Evolutionary conservation across 352 stramenopile genomes (phyloP).

Genomic region (Pilasporangium apinafurcum): DNA sequence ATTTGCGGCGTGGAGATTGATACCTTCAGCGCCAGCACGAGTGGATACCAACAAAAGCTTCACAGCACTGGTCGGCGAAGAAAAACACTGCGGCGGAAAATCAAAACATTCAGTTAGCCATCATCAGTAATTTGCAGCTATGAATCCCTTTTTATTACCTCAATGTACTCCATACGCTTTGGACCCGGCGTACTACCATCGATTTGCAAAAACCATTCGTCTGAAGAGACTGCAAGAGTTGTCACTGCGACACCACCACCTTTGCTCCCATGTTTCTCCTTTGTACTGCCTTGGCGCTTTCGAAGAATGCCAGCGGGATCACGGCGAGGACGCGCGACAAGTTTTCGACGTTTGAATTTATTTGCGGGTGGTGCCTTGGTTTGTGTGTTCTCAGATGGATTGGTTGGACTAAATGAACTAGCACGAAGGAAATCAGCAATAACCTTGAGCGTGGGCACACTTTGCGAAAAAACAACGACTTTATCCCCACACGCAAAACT

Average conservation of each 20-base stretch:
- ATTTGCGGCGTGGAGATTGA: constrained; percentile 88
- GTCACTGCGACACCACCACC: not conserved
- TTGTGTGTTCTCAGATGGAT: constrained; percentile 12
- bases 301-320: constrained; percentile 54
- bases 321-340: constrained; percentile 23
- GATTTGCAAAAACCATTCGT: constrained; percentile 79
- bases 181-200: constrained; percentile 63
- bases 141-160: too few relatives aligned
- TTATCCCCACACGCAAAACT: constrained; percentile 76
- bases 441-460: constrained; percentile 76
- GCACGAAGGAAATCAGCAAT: constrained; percentile 63
- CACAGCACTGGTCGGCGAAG: constrained; percentile 35
- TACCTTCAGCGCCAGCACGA: constrained; percentile 76
- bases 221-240: constrained; percentile 5
- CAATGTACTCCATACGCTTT: constrained; percentile 84
- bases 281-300: constrained; percentile 17
- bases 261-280: not conserved
- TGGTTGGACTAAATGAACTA: constrained; percentile 44
- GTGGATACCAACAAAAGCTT: constrained; percentile 78
- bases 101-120: too few relatives aligned
- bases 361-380: constrained; percentile 4
- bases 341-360: constrained; percentile 25
- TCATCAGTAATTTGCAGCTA: not conserved
- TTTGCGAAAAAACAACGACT: constrained; percentile 87
- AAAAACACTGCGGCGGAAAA: constrained; percentile 41